A percentile compares a stretch with the other conserved stretches of the same genome.
phyloP scores from a whole-genome alignment of 768 basidiomycete genomes.

The Dioszegia hungarica region DNA sequence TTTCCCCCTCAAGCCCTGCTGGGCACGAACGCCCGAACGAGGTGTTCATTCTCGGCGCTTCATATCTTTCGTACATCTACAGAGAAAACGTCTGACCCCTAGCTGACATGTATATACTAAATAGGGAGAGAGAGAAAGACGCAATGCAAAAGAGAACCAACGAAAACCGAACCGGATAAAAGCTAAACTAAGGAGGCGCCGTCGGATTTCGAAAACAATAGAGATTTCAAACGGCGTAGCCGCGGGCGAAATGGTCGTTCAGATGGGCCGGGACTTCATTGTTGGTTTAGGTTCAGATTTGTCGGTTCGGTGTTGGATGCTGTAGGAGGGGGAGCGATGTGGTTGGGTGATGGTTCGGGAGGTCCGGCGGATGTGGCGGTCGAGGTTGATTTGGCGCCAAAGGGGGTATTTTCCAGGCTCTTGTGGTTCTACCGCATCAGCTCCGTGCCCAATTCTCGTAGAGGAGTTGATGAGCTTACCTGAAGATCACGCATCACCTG shows the following conservation, averaged over 20 bases:
- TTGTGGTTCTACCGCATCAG: slow-evolving; percentile 6
- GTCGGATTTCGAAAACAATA: background rate
- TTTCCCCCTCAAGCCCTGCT: too few relatives aligned
- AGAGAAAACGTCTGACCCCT: background rate
- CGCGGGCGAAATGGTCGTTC: background rate
- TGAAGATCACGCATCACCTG: slow-evolving; percentile 47
- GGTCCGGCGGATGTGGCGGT: background rate
- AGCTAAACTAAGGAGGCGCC: background rate
- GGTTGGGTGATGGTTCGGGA: slow-evolving; percentile 3
- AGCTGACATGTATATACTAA: background rate
- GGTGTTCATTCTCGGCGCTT: background rate
- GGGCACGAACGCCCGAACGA: too few relatives aligned
- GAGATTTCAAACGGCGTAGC: background rate
- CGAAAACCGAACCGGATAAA: background rate
- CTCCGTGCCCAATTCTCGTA: background rate
- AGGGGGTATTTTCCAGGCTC: background rate
- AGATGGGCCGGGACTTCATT: slow-evolving; percentile 4
- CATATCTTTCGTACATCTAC: background rate
- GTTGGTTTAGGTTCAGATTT: background rate
- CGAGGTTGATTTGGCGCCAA: background rate
- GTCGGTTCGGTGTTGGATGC: background rate
- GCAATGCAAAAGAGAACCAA: background rate
- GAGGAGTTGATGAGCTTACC: slow-evolving; percentile 14
- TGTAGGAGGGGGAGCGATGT: background rate
- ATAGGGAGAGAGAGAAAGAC: background rate